A percentile compares a stretch with the other conserved stretches of the same genome.
Evolutionary conservation across 306 rosid genomes (phyloP).

Genomic region (Delonix regia): DNA sequence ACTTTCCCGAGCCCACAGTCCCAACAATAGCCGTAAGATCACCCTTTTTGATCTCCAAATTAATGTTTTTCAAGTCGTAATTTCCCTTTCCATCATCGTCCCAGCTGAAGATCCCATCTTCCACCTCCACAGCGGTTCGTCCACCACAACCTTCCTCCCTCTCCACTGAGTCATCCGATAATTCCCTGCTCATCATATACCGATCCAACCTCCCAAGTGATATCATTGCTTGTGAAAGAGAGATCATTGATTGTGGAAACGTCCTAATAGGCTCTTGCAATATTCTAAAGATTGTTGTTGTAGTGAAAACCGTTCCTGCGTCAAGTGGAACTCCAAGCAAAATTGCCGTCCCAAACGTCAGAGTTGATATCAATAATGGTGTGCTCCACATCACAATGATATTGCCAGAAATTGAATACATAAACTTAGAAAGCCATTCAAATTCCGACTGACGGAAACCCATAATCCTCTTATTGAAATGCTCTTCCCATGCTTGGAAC

Average conservation of each 20-base stretch:
- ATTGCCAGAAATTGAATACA: conserved; percentile 67
- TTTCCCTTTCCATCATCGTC: conserved; percentile 66
- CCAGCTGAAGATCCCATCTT: conserved; percentile 79
- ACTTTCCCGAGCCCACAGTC: conserved; percentile 90
- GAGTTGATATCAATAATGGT: conserved; percentile 67
- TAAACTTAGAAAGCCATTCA: conserved; percentile 81
- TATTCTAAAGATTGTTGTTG: conserved; percentile 79
- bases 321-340: conserved; percentile 74
- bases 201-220: conserved; percentile 85
- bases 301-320: conserved; percentile 90
- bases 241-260: conserved; percentile 89
- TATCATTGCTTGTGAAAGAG: conserved; percentile 88
- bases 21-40: conserved; percentile 89
- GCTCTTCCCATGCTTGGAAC: conserved; percentile 98
- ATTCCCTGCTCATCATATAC: conserved; percentile 77
- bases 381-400: conserved; percentile 76
- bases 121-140: conserved; percentile 63
- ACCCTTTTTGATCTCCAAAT: conserved; percentile 65
- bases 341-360: conserved; percentile 79
- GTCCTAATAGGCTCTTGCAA: conserved; percentile 94
- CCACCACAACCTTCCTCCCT: conserved; percentile 60
- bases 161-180: conserved; percentile 57
- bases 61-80: conserved; percentile 62
- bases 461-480: conserved; percentile 72
- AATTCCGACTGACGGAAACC: conserved; percentile 66